Percentiles rank a stretch among this genome's conserved stretches.
Evolutionary conservation across 129 eudicot species (phyloP).

Genomic region (Logfia minima): DNA sequence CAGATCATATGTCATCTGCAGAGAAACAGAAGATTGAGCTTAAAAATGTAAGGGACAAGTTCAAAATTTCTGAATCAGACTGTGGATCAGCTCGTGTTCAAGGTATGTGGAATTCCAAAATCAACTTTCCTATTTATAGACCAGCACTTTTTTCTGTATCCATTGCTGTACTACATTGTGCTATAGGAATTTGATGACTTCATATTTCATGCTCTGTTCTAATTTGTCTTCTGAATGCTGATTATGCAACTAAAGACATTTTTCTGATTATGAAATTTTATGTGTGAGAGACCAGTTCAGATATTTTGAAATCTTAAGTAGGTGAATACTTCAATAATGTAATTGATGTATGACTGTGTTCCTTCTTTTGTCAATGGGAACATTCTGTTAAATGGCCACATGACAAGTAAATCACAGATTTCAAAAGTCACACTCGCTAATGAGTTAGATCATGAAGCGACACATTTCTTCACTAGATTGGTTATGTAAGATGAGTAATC

Average conservation of each 20-base stretch:
- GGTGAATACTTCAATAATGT: not conserved
- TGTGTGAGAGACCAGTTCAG: not conserved
- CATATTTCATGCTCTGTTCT: conserved; percentile 1
- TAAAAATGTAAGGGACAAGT: conserved; percentile 72
- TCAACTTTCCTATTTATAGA: not conserved
- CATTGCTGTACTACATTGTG: not conserved
- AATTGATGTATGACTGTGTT: not conserved
- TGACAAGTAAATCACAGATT: not conserved
- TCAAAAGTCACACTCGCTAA: too few species aligned
- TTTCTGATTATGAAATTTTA: not conserved
- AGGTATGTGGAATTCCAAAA: conserved; percentile 38
- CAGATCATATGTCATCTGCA: conserved; percentile 87
- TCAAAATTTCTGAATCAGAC: conserved; percentile 81
- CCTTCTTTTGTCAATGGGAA: not conserved
- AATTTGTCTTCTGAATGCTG: not conserved
- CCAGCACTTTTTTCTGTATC: not conserved
- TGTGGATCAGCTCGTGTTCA: conserved; percentile 97
- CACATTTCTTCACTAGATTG: too few species aligned
- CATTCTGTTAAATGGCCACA: not conserved
- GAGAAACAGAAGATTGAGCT: conserved; percentile 82
- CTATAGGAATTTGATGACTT: not conserved
- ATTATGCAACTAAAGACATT: not conserved
- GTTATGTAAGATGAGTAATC: too few species aligned
- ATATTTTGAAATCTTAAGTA: not conserved
- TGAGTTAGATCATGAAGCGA: too few species aligned